Base-by-base conservation (phyloP, 2,329 filamentous ascomycete species). In the Hypoxylon rubiginosum region DNA sequence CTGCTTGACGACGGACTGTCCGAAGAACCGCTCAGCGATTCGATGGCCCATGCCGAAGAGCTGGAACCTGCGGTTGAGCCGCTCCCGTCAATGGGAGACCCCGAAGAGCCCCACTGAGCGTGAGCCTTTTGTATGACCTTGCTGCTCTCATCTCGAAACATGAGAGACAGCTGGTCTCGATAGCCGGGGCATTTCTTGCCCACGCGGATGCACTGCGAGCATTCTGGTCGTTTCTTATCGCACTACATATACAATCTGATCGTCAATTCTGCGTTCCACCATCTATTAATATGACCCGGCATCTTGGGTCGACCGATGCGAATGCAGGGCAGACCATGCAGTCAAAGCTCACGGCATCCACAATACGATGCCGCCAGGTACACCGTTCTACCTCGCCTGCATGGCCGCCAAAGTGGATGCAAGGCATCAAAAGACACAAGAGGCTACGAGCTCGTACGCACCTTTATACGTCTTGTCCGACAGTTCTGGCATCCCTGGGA, bases 141-240 rank as follows among this genome's bases (percentile, higher is more conserved):
- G 70, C 81, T 85, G 71, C 86, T 90, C 77, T 91, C 88, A 78
- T 91, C 88, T 39, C 88, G 86, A 74, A 91, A 91, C 84, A 90
- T 86, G 62, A 90, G 80, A 32, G 87, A 88, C 34, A 90, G 78
- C 75, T 89, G 86, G 68, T 90, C 88, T 69, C 88, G 83, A 72
- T 91, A 90, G 6, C 88, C 88, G 19, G 88, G 86, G 70, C 88
- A 91, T 71, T 80, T 83, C 76, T 88, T 87, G 72, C 84, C 83
- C 49, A 87, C 83, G 43, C 87, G 86, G 48, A 85, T 79, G 73
- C 88, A 90, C 80, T 90, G 88, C 24, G 86, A 86, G 72, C 88
- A 91, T 72, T 86, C 82, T 4, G 88, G 88, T 43, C 80, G 82
- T 50, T 83, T 81, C 74, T 87, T 88, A 76, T 90, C 88, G 77